These are phyloP conservation scores for Phytopythium oedochilum DNA, from an alignment of 352 stramenopile species.

Conservation along the genomic window DNA sequence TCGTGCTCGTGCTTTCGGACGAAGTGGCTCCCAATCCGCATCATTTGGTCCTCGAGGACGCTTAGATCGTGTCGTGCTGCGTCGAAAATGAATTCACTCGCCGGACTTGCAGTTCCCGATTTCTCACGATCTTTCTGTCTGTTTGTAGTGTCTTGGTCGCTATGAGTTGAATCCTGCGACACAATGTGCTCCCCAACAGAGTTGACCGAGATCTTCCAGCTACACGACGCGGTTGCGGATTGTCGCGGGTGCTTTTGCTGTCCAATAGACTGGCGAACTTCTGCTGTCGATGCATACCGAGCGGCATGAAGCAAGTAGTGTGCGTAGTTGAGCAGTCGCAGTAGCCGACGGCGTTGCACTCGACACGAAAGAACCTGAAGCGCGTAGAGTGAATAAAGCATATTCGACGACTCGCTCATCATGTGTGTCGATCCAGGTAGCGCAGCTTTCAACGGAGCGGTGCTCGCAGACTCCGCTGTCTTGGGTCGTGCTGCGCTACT, in stretches of 20 bases:
- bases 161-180: background rate
- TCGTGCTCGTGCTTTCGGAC: constrained; percentile 41
- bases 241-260: background rate
- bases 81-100: constrained; percentile 32
- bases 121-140: background rate
- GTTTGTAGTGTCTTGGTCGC: background rate
- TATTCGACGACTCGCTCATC: background rate
- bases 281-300: background rate
- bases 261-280: background rate
- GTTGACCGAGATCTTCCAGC: background rate
- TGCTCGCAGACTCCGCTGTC: background rate
- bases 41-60: constrained; percentile 38
- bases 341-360: constrained; percentile 24
- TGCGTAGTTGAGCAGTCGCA: constrained; percentile 47
- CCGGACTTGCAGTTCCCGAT: background rate
- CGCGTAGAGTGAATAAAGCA: constrained; percentile 32
- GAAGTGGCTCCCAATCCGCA: constrained; percentile 39
- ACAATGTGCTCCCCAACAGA: constrained; percentile 23
- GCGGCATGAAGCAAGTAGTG: constrained; percentile 25
- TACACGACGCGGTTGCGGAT: background rate
- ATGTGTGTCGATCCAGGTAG: background rate
- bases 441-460: background rate
- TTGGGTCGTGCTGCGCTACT: background rate
- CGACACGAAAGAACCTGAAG: constrained; percentile 35
- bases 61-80: constrained; percentile 31